These are phyloP conservation scores for Xylaria telfairii DNA, from an alignment of 495 filamentous ascomycete genomes.

Conservation along the genomic window DNA sequence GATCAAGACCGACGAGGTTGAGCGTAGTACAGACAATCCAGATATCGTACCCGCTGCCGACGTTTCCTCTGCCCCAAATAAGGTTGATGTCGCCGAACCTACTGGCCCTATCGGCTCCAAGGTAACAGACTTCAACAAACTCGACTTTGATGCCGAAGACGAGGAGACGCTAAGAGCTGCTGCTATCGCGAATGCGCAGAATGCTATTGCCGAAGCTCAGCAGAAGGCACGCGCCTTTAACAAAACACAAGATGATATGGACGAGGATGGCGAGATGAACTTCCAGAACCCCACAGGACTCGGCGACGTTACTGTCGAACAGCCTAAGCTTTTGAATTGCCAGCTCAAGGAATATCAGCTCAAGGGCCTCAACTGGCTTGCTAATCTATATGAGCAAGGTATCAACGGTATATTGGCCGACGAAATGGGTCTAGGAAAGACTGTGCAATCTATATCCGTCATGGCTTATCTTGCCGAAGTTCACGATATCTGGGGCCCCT, in stretches of 20 bases:
- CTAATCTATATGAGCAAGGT: constrained; percentile 98
- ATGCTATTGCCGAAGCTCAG: constrained; percentile 93
- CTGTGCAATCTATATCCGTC: constrained; percentile 97
- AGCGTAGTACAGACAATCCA: constrained; percentile 81
- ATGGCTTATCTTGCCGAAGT: constrained; percentile 98
- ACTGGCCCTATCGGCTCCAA: constrained; percentile 65
- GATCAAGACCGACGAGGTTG: constrained; percentile 93
- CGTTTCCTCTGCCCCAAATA: constrained; percentile 52
- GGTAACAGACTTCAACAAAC: constrained; percentile 89
- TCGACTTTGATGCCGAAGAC: constrained; percentile 96
- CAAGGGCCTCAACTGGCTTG: constrained; percentile 98
- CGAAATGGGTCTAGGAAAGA: constrained; percentile 99
- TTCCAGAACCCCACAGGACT: constrained; percentile 98
- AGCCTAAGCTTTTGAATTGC: constrained; percentile 91
- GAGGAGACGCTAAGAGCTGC: constrained; percentile 80
- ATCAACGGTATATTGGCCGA: constrained; percentile 99
- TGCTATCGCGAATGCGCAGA: constrained; percentile 94
- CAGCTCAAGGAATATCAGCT: constrained; percentile 98
- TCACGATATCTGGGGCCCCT: constrained; percentile 98
- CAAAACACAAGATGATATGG: constrained; percentile 65
- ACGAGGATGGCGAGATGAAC: constrained; percentile 94
- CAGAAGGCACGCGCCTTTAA: constrained; percentile 94
- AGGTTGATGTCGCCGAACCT: constrained; percentile 64
- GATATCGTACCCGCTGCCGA: constrained; percentile 60
- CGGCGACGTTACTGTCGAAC: constrained; percentile 89